These are phyloP conservation scores for Epichloe typhina DNA, from an alignment of 2,329 filamentous ascomycete genomes.

Conservation along the genomic window DNA sequence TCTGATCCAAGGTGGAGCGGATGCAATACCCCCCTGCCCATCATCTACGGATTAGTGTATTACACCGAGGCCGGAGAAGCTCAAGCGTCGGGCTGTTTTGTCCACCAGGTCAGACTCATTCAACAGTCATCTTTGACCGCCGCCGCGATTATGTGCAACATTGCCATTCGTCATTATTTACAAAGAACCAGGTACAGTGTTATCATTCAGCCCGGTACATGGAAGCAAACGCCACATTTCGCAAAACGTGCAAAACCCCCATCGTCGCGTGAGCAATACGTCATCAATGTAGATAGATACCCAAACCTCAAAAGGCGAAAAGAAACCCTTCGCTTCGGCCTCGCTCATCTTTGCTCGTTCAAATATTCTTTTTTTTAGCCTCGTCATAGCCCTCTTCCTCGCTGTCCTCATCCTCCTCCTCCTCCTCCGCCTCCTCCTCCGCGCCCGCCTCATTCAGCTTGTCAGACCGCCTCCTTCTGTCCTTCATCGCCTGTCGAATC, in stretches of 20 bases:
- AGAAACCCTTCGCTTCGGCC: neutral
- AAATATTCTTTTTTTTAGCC: slow-evolving; percentile 29
- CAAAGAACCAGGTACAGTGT: too few relatives aligned
- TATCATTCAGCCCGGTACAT: too few relatives aligned
- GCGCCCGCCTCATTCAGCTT: slow-evolving; percentile 25
- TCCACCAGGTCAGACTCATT: too few relatives aligned
- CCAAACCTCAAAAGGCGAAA: neutral
- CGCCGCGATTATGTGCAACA: too few relatives aligned
- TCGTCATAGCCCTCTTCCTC: slow-evolving; percentile 30
- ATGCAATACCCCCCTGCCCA: too few relatives aligned
- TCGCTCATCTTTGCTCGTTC: slow-evolving; percentile 1
- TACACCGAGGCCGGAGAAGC: too few relatives aligned
- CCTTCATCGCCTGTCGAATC: slow-evolving; percentile 73
- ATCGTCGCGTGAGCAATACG: neutral
- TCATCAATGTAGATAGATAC: neutral
- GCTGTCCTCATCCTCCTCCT: slow-evolving; percentile 26
- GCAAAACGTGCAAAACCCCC: neutral
- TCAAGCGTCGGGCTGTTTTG: too few relatives aligned
- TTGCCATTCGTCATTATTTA: too few relatives aligned
- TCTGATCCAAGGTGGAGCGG: too few relatives aligned
- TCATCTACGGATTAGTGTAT: too few relatives aligned
- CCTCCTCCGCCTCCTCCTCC: slow-evolving; percentile 21
- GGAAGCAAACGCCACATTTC: too few relatives aligned
- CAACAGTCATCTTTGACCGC: too few relatives aligned
- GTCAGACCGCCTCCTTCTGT: slow-evolving; percentile 41